Conservation (phyloP, 345 rosid species). For the Limnanthes douglasii region DNA sequence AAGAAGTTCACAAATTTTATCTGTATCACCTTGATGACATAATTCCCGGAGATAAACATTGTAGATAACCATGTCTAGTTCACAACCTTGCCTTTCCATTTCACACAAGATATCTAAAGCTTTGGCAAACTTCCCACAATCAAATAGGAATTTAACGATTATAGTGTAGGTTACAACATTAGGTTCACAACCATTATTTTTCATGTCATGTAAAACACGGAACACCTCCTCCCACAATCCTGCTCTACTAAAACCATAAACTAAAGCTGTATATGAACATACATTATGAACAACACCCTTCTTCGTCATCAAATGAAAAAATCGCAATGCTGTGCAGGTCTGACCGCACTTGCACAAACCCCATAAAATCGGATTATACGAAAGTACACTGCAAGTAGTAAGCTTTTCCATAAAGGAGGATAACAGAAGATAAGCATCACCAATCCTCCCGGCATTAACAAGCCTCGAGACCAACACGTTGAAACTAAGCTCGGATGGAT, state of each 20-base stretch:
- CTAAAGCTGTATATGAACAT: slow-evolving; percentile 25
- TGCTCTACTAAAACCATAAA: slow-evolving; percentile 24
- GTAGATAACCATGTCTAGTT: slow-evolving; percentile 16
- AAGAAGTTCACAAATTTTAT: slow-evolving; percentile 8
- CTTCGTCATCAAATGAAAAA: slow-evolving; percentile 20
- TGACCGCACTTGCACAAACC: slow-evolving; percentile 18
- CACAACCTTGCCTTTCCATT: slow-evolving; percentile 19
- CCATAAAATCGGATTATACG: slow-evolving; percentile 23
- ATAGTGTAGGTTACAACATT: slow-evolving; percentile 22
- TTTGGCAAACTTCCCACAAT: slow-evolving; percentile 10
- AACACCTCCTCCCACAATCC: slow-evolving; percentile 14
- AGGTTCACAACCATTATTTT: slow-evolving; percentile 12
- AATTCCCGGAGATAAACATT: slow-evolving; percentile 23
- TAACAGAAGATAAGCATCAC: slow-evolving; percentile 10
- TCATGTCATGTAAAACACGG: slow-evolving; percentile 15
- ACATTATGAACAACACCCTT: slow-evolving; percentile 15
- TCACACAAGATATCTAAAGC: slow-evolving; percentile 10
- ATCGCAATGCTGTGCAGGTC: slow-evolving; percentile 11
- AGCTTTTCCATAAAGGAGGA: slow-evolving; percentile 10
- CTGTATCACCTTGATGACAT: slow-evolving; percentile 9
- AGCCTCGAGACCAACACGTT: slow-evolving; percentile 16
- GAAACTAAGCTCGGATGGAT: slow-evolving; percentile 9
- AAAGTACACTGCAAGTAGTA: slow-evolving; percentile 9
- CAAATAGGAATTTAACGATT: slow-evolving; percentile 20
- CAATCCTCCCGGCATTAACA: slow-evolving; percentile 11